Evolutionary conservation across 768 basidiomycete genomes (phyloP).

Genomic region (Russula lepida): DNA sequence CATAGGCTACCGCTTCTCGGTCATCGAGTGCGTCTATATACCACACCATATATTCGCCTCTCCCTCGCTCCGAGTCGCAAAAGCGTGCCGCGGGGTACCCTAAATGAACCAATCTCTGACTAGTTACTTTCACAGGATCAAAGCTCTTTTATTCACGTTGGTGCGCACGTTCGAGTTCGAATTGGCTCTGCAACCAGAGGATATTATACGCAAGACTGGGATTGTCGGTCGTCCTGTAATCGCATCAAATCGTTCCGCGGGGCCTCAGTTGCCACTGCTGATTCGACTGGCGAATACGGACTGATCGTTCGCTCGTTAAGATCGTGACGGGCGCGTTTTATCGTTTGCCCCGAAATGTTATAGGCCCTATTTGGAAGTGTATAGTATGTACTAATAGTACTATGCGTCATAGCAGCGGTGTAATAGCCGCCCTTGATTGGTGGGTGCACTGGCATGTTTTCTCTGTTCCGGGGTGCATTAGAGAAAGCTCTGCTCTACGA

Average conservation of each 20-base stretch:
- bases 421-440: background rate
- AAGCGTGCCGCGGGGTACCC: background rate
- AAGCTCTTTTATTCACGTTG: constrained; percentile 24
- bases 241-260: constrained; percentile 8
- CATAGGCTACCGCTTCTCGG: constrained; percentile 26
- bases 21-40: constrained; percentile 23
- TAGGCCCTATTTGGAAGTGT: background rate
- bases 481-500: background rate
- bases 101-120: background rate
- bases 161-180: constrained; percentile 23
- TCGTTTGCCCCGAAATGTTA: background rate
- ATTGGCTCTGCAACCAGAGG: constrained; percentile 14
- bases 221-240: constrained; percentile 18
- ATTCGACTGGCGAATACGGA: constrained; percentile 8
- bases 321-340: background rate
- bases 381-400: background rate
- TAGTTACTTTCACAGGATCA: constrained; percentile 17
- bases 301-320: background rate
- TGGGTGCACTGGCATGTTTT: no score
- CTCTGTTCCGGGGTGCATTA: no score
- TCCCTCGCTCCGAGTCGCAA: no score
- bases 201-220: constrained; percentile 8
- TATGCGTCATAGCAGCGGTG: background rate
- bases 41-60: no score
- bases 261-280: constrained; percentile 17